These are phyloP conservation scores for Gracilaria caudata DNA, from an alignment of 23 red algal genomes.

Conservation along the genomic window DNA sequence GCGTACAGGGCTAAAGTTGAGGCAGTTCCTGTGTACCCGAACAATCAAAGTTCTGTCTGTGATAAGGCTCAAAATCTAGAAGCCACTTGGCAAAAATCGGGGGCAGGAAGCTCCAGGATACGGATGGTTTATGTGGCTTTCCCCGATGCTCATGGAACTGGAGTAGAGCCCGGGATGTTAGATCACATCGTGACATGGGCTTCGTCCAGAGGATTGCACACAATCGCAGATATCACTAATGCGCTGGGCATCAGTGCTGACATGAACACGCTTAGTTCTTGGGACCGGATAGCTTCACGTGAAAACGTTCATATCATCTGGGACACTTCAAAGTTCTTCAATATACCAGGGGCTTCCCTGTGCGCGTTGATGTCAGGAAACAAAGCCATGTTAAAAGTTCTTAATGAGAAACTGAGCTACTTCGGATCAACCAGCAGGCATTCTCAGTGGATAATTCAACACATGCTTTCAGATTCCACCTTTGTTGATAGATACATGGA, in stretches of 20 bases:
- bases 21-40: constrained; percentile 22
- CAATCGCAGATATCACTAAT: constrained; percentile 85
- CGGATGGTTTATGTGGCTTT: constrained; percentile 50
- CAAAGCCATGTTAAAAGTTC: constrained; percentile 5
- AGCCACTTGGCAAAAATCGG: constrained; percentile 2
- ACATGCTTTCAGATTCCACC: constrained; percentile 18
- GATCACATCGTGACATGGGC: constrained; percentile 74
- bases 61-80: constrained; percentile 25
- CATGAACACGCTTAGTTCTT: constrained; percentile 26
- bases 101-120: constrained; percentile 23
- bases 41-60: background rate
- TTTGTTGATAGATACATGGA: constrained; percentile 49
- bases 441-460: constrained; percentile 48
- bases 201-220: constrained; percentile 47
- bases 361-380: constrained; percentile 3
- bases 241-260: constrained; percentile 53
- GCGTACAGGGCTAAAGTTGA: constrained; percentile 1
- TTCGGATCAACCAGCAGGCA: constrained; percentile 33
- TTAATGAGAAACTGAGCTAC: background rate
- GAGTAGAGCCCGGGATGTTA: constrained; percentile 14
- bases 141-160: constrained; percentile 49
- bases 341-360: constrained; percentile 16
- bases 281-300: constrained; percentile 25
- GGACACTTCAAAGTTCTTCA: constrained; percentile 67
- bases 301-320: constrained; percentile 91